Base-by-base conservation (phyloP, 345 rosid species). In the Heritiera littoralis region DNA sequence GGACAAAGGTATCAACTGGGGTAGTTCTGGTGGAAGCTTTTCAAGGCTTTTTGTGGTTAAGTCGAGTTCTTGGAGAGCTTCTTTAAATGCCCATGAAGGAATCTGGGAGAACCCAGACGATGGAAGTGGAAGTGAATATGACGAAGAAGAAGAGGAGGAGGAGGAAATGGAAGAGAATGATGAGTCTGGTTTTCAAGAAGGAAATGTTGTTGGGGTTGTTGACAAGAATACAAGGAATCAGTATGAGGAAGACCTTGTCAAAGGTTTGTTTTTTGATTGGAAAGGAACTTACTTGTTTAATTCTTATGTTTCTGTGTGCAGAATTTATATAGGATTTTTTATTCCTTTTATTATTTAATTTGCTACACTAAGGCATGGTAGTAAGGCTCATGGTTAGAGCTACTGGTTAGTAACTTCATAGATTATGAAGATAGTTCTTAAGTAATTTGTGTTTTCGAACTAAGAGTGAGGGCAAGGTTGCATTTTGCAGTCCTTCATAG, bases 31-130 rank as follows among this genome's bases (percentile, higher is more conserved):
- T 35, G 43, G 79, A 55, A 80, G 77, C 35, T 45, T 46, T 28
- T n/a, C 48, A 8, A 73, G 74, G 69, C 32, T 78, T 76, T 30
- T 60, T 75, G 82, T 74, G 66, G 79, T 49, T 70, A 85, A 82
- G 72, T 78, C 88, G 69, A 84, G 86, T 20, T 76, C 76, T 79
- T 79, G 81, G 75, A 81, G 75, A 41, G 78, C 78, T 54, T 49
- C 79, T 23, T 38, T 80, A 77, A 84, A 84, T 67, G 66, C 81
- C 56, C 78, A 83, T 76, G 60, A 58, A 75, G 89, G 86, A 74
- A 82, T 84, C 9, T 88, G 94, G 92, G 94, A 90, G 83, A 90
- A 90, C 45, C 90, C 92, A 15, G 87, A 86, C 28, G 92, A 85
- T 82, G 92, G 91, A n/a, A 86, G 89, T 76, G 90, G 78, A 77